Conservation (phyloP, 306 rosid species). For the Quercus mongolica region DNA sequence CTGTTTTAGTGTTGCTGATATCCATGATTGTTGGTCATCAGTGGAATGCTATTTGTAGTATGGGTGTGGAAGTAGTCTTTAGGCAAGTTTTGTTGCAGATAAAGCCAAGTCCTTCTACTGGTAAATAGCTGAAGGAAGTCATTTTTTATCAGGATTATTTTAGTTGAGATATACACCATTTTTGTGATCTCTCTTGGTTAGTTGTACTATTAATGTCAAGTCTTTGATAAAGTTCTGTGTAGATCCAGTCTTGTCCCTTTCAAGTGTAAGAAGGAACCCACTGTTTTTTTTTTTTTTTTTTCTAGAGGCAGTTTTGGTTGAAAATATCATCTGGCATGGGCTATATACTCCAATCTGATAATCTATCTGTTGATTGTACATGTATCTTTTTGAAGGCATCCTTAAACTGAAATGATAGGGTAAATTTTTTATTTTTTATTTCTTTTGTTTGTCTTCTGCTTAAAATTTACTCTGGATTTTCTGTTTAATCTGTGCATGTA, state of each 20-base stretch:
- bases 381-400: background rate
- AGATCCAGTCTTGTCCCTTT: background rate
- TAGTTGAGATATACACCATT: background rate
- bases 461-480: background rate
- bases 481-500: background rate
- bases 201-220: background rate
- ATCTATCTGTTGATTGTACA: background rate
- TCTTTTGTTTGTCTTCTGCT: background rate
- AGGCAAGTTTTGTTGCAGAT: background rate
- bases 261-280: background rate
- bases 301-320: background rate
- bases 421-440: background rate
- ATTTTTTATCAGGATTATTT: background rate
- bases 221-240: background rate
- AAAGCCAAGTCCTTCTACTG: background rate
- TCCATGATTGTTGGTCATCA: background rate
- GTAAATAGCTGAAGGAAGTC: background rate
- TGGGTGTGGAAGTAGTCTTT: background rate
- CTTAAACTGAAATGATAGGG: background rate
- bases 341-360: background rate
- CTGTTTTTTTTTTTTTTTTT: too few species aligned
- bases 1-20: background rate
- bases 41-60: background rate
- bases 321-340: background rate
- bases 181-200: background rate